Base-by-base conservation (phyloP, 768 basidiomycete species). In the Chiua virens region DNA sequence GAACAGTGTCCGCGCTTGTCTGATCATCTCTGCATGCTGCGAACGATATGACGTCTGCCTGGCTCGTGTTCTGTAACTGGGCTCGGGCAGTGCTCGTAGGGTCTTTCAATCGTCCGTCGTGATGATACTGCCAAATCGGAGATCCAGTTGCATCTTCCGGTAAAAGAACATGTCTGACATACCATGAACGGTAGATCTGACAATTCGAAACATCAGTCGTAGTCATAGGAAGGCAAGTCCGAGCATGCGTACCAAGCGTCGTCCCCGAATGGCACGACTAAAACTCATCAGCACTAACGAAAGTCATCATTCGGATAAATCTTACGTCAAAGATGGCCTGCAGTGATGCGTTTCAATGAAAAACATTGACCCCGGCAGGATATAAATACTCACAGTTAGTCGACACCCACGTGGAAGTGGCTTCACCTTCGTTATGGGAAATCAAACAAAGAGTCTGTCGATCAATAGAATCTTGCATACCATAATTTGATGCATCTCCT, bases 1-100 rank as follows among this genome's bases (percentile, higher is more conserved):
- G 72, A 45, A 80, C 79, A 1, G 86, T 86, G 61, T 89, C 88
- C 0, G 85, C 83, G 61, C 87, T 89, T 1, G 80, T 88, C 66
- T 88, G 80, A 30, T 76, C 76, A 63, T 90, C 89, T 46, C 80
- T 75, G 60, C 87, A 88, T 20, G 80, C 86, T 17, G 86, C 82
- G 67, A 82, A 87, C 2, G 83, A 86, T 45, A 90, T 85, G n/a
- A 84, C 91, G 62, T 98, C 95, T 3, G 89, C 93, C 0, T 78
- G 65, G 7, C 84, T 82, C 11, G 76, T 73, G 61, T 85, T 86
- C 20, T 59, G 49, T n/a, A 49, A 52, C 50, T 63, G 65, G 32
- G 70, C 59, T 14, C 63, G 66, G 27, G 60, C 51, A 35, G 67
- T 64, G 30, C 81, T 61, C 1, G 76, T 74, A 23, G 58, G 69